Percentiles rank a stretch among this genome's conserved stretches.
These are phyloP conservation scores for Lentinus brumalis DNA, from an alignment of 768 basidiomycete genomes.

Conservation along the genomic window DNA sequence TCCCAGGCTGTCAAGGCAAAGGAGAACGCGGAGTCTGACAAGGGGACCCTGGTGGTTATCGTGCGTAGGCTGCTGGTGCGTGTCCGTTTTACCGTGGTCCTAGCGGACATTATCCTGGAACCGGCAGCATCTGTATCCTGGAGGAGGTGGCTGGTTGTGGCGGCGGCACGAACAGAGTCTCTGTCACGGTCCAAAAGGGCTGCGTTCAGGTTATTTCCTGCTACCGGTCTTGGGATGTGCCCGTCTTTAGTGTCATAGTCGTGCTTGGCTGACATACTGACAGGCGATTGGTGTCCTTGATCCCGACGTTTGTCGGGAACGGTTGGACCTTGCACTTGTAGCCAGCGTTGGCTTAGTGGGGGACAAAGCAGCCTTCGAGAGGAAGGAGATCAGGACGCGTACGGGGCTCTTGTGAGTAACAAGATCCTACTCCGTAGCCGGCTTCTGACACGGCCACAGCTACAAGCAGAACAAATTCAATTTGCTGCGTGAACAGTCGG, in stretches of 20 bases:
- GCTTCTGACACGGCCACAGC: constrained; percentile 41
- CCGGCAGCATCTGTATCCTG: no score
- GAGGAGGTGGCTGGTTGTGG: no score
- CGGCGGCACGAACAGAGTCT: no score
- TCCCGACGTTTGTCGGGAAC: constrained; percentile 66
- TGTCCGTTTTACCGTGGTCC: constrained; percentile 14
- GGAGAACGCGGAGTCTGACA: constrained; percentile 62
- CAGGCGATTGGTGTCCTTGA: constrained; percentile 63
- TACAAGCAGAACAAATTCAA: constrained; percentile 99
- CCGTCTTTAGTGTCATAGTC: background rate
- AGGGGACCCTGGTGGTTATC: constrained; percentile 55
- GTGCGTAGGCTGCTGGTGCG: constrained; percentile 66
- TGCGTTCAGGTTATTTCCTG: no score
- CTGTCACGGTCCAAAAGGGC: no score
- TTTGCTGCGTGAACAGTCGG: constrained; percentile 93
- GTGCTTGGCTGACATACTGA: background rate
- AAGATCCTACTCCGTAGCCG: background rate
- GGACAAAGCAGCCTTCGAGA: constrained; percentile 68
- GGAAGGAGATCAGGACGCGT: constrained; percentile 79
- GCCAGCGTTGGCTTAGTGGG: constrained; percentile 65
- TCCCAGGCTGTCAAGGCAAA: constrained; percentile 41
- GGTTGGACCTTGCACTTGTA: constrained; percentile 68
- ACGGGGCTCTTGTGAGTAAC: constrained; percentile 80
- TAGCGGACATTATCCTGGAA: no score
- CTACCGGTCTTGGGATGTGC: no score